A percentile compares a stretch with the other conserved stretches of the same genome.
phyloP scores from a whole-genome alignment of 257 asterid genomes.

The Solanum dulcamara region DNA sequence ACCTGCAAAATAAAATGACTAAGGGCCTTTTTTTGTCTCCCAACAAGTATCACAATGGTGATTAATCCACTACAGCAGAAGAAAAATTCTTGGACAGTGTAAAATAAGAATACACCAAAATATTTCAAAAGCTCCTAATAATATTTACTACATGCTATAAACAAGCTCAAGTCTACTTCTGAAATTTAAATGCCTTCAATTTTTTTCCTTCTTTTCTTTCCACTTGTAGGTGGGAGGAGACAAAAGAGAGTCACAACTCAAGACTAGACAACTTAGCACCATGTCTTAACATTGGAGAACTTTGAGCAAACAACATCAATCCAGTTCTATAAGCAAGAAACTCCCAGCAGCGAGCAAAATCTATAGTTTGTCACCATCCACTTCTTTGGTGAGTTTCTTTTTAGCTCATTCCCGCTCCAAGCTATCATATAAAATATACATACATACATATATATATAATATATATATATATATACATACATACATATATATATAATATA shows the following conservation, averaged over 20 bases:
- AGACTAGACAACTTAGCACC: not conserved
- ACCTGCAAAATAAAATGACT: conserved; percentile 30
- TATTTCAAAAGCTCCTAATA: not conserved
- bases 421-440: not conserved
- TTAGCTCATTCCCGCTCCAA: not conserved
- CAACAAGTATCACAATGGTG: not conserved
- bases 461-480: not conserved
- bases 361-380: not conserved
- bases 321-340: not conserved
- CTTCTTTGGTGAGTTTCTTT: not conserved
- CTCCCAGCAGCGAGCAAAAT: not conserved
- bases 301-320: not conserved
- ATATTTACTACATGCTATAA: not conserved
- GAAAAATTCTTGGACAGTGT: not conserved
- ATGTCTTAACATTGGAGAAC: not conserved
- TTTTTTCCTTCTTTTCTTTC: not conserved
- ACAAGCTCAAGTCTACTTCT: not conserved
- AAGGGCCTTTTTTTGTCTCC: not conserved
- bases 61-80: not conserved
- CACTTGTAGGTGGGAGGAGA: not conserved
- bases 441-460: no score
- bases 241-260: not conserved
- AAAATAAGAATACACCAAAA: not conserved
- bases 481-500: not conserved
- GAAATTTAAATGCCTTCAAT: not conserved